Base-by-base conservation (phyloP, 2,329 filamentous ascomycete species). In the Aureobasidium zeae region DNA sequence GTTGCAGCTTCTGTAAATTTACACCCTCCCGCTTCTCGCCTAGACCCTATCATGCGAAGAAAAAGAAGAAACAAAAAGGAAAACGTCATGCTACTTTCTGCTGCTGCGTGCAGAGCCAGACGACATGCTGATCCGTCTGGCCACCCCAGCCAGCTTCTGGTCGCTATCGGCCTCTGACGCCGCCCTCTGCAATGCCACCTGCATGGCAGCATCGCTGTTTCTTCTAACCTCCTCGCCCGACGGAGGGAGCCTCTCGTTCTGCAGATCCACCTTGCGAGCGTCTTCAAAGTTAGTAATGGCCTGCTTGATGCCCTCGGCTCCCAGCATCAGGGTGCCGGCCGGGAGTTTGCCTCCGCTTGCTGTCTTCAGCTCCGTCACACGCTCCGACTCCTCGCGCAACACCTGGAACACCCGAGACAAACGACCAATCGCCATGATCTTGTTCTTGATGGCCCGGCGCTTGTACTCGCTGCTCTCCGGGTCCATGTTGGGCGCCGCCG, bases 401-500 rank as follows among this genome's bases (percentile, higher is more conserved):
- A 98, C 91, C 63, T 98, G 91, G 81, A 98, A 98, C 49, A 98
- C 91, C 56, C 91, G 85, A 26, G 91, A 96, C 52, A 98, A 74
- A 54, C 91, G 86, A 21, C 91, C 91, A 58, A 98, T 98, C 48
- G 91, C 91, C 55, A 98, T 71, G 59, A 98, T 96, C 73, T 98
- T 98, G 79, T 98, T 98, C 75, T 96, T 96, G 76, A 98, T 94
- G 3, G 88, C 88, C 33, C 88, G 81, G 58, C 91, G 78, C 74
- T 95, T 96, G 72, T 83, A 89, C 62, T 98, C 91, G 55, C 82
- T 86, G 41, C 83, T 88, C 38, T 94, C 87, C 10, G 83, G 80
- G 56, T 96, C 89, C 57, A 73, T 66, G 49, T 55, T 63, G 20
- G 57, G 52, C 16, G 52, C 49, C 15, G 49, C 50, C 13, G 42